These are phyloP conservation scores for Phytophthora idaei DNA, from an alignment of 352 stramenopile genomes.

Conservation along the genomic window DNA sequence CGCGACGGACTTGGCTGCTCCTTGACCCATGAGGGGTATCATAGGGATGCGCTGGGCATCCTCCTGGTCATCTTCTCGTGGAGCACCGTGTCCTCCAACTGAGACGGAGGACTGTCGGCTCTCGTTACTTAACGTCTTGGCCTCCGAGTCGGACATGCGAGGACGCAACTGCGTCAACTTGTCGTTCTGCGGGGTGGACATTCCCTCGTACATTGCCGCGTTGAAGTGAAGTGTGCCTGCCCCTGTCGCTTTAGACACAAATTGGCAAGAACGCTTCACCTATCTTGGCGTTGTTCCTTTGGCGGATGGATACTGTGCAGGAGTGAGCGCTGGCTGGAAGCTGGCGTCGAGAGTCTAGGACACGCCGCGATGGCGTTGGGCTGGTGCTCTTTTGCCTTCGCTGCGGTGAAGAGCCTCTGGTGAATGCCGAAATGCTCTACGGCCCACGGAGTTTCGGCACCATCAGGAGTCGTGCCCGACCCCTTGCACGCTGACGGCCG, in stretches of 20 bases:
- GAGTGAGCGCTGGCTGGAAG: neutral
- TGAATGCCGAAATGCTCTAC: conserved; percentile 20
- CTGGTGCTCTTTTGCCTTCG: too few species aligned
- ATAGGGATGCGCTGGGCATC: conserved; percentile 39
- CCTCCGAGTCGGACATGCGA: conserved; percentile 38
- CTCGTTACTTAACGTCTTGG: conserved; percentile 28
- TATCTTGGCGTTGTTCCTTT: neutral
- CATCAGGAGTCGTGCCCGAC: conserved; percentile 24
- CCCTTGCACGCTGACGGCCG: conserved; percentile 16
- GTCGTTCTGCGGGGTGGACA: conserved; percentile 36
- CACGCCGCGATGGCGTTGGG: neutral
- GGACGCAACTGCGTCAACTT: conserved; percentile 23
- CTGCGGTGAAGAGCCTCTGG: neutral
- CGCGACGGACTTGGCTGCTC: conserved; percentile 24
- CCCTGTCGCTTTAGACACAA: conserved; percentile 27
- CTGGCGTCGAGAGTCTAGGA: neutral
- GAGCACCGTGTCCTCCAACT: conserved; percentile 27
- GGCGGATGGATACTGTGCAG: neutral
- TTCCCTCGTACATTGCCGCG: conserved; percentile 38
- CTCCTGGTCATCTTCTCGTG: conserved; percentile 37
- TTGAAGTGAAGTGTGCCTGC: conserved; percentile 4
- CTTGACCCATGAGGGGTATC: conserved; percentile 37
- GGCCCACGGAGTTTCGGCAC: conserved; percentile 23
- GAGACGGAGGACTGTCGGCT: conserved; percentile 21
- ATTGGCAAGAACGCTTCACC: neutral